Evolutionary conservation across 441 rosid species (phyloP).

Genomic region (Lagerstroemia fauriei): DNA sequence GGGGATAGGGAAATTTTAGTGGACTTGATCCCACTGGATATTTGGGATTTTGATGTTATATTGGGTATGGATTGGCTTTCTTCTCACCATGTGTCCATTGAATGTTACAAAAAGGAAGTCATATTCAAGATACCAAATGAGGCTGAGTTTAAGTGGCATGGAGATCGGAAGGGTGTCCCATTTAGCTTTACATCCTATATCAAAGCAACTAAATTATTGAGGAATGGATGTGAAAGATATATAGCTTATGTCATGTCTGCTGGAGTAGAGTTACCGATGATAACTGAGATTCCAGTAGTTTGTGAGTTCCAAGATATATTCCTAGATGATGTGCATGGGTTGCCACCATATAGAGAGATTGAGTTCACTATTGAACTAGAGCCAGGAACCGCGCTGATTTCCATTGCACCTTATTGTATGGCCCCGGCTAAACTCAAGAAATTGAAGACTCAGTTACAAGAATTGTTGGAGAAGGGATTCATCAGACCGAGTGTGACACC

Average conservation of each 20-base stretch:
- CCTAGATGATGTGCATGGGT: background rate
- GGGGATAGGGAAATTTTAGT: background rate
- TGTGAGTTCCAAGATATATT: background rate
- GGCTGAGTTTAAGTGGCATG: background rate
- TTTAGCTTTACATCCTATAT: background rate
- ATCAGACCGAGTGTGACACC: background rate
- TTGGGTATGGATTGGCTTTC: background rate
- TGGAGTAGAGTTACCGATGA: background rate
- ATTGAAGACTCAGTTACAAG: background rate
- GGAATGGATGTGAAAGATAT: background rate
- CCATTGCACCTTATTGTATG: conserved; percentile 7
- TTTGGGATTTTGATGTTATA: background rate
- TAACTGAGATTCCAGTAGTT: background rate
- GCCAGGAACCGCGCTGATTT: background rate
- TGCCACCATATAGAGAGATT: background rate
- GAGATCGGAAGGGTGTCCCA: background rate
- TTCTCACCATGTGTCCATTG: background rate
- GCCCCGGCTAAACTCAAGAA: background rate
- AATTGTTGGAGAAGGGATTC: background rate
- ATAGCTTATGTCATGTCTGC: background rate
- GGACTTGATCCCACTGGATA: background rate
- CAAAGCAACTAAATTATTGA: background rate
- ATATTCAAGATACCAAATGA: background rate
- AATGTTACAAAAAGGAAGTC: background rate
- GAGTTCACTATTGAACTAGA: background rate